Conservation (phyloP, 169 alveolate species). For the Eimeria acervulina region DNA sequence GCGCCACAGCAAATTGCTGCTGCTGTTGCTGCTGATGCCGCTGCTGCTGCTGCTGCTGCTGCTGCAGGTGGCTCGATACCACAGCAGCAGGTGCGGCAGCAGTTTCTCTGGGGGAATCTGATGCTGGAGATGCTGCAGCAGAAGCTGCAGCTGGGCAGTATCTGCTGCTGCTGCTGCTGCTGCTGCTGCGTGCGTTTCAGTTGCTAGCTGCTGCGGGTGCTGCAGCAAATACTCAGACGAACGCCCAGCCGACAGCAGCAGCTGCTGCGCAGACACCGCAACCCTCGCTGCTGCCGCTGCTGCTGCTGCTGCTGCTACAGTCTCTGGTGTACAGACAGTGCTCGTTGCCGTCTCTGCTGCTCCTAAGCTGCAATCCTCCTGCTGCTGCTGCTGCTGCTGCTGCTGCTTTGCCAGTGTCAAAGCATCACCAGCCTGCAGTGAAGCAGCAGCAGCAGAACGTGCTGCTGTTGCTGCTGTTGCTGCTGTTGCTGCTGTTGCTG, state of each 20-base stretch:
- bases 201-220: neutral
- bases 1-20: neutral
- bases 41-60: constrained; percentile 33
- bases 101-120: constrained; percentile 25
- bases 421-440: neutral
- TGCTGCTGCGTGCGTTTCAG: neutral
- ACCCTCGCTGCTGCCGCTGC: constrained; percentile 22
- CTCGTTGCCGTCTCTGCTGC: neutral
- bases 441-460: neutral
- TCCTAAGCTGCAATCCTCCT: neutral
- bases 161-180: constrained; percentile 1
- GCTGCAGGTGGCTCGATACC: neutral
- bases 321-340: too few relatives aligned
- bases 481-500: neutral
- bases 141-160: neutral
- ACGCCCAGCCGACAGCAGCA: neutral
- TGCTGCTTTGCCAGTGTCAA: neutral
- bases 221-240: neutral
- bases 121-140: constrained; percentile 22
- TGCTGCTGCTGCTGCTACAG: neutral
- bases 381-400: neutral
- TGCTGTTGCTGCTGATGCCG: neutral
- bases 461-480: neutral
- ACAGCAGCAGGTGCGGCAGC: constrained; percentile 28
- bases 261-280: neutral